Conservation (phyloP, 345 rosid species). For the Hibiscus tridactylites region DNA sequence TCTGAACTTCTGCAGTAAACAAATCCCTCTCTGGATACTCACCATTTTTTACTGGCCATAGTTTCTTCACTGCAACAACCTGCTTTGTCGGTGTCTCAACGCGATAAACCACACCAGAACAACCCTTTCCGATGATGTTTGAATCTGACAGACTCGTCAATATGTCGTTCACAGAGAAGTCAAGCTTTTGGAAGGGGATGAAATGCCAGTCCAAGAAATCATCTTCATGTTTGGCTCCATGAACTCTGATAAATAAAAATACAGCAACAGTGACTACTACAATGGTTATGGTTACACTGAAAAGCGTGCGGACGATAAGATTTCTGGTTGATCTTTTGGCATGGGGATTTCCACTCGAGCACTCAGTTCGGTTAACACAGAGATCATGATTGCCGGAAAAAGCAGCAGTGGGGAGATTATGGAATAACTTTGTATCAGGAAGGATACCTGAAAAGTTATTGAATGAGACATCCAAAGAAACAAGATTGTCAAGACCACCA, state of each 20-base stretch:
- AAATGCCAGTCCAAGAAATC: slow-evolving; percentile 46
- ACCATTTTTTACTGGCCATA: slow-evolving; percentile 47
- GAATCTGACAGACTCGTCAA: slow-evolving; percentile 41
- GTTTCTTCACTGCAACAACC: slow-evolving; percentile 63
- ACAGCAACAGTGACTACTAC: slow-evolving; percentile 28
- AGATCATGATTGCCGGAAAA: slow-evolving; percentile 44
- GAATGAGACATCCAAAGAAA: slow-evolving; percentile 49
- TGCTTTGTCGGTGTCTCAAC: slow-evolving; percentile 46
- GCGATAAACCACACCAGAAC: slow-evolving; percentile 63
- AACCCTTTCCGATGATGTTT: slow-evolving; percentile 53
- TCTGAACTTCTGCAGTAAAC: slow-evolving; percentile 63
- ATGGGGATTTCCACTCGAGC: slow-evolving; percentile 18
- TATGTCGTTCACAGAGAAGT: slow-evolving; percentile 45
- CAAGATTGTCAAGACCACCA: slow-evolving; percentile 50
- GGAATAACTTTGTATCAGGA: slow-evolving; percentile 55
- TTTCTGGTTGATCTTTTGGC: slow-evolving; percentile 24
- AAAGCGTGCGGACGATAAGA: slow-evolving; percentile 31
- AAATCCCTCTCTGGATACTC: slow-evolving; percentile 44
- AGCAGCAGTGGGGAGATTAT: slow-evolving; percentile 34
- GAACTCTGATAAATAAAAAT: slow-evolving; percentile 27
- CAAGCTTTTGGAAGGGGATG: slow-evolving; percentile 59
- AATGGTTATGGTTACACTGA: slow-evolving; percentile 30
- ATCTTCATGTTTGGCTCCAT: slow-evolving; percentile 25
- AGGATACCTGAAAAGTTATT: slow-evolving; percentile 53
- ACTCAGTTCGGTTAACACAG: slow-evolving; percentile 37